A percentile compares a stretch with the other conserved stretches of the same genome.
Evolutionary conservation across 2,329 filamentous ascomycete genomes (phyloP).

Genomic region (Talaromyces rugulosus): DNA sequence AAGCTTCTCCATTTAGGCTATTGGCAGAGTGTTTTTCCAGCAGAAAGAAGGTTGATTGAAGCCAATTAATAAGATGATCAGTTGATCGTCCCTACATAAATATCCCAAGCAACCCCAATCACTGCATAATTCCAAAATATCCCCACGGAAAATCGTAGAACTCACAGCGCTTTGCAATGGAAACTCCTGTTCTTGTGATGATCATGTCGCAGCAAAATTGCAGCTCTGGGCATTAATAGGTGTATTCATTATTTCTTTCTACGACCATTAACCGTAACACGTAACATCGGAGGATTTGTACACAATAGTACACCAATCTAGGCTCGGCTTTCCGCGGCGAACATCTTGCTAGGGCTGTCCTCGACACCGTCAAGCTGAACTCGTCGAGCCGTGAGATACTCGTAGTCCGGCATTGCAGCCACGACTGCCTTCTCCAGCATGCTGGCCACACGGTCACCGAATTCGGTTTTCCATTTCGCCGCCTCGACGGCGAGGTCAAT

Average conservation of each 20-base stretch:
- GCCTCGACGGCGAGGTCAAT: constrained; percentile 31
- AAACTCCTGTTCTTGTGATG: no score
- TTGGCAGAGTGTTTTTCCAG: no score
- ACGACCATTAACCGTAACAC: background rate
- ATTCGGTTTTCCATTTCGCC: constrained; percentile 34
- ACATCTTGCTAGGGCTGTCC: background rate
- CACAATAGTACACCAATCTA: background rate
- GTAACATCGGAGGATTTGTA: background rate
- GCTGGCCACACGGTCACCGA: constrained; percentile 25
- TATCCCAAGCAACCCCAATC: no score
- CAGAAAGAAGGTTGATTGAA: no score
- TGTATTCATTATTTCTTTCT: background rate
- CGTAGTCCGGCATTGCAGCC: constrained; percentile 37
- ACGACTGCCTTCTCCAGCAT: constrained; percentile 23
- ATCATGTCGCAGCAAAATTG: no score
- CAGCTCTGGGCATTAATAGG: no score
- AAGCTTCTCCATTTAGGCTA: no score
- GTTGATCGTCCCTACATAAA: no score
- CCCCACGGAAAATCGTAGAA: no score
- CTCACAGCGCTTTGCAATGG: no score
- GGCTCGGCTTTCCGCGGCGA: background rate
- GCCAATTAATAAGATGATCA: no score
- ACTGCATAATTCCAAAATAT: no score
- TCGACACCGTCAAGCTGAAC: constrained; percentile 12
- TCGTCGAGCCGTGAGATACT: constrained; percentile 29